Evolutionary conservation across 2,329 filamentous ascomycete genomes (phyloP), one percentile per base, ranked within the genome.

Genomic region (Cordyceps farinosa): DNA sequence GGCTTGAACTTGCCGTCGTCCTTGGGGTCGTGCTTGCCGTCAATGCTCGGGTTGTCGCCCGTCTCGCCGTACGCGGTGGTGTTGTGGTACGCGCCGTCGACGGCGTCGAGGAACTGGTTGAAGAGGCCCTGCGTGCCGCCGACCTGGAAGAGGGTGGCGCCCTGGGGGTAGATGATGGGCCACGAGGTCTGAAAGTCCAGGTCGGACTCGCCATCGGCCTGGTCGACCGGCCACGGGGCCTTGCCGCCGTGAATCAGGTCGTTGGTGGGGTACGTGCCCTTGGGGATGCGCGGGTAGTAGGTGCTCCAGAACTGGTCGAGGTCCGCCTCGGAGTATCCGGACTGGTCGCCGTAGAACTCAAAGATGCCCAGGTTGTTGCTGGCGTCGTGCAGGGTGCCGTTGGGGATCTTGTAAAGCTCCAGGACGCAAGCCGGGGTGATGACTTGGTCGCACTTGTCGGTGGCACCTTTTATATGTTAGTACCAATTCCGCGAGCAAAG

Each of bases 391-490:
- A 44, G 27, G 44, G 42, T 7, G 44, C 53, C 2, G 27, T 27
- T 40, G 22, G 75, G 73, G 54, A 80, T 75, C 51, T 74, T 72
- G 67, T 80, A 80, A 45, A 82, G 71, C 3, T 80, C 77, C 38
- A 77, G 75, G 42, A 84, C 74, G 67, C 84, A 87, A 45, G 78
- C 78, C 0, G 83, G 82, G 1, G 83, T 86, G 66, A 87, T 84
- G 69, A 40, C 13, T 5, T 40, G 38, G 38, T 40, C 38, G 5
- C 38, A 40, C 38, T 40, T 40, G 38, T 40, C 38, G 11, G 38
- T 40, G 38, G 38, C 38, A 40, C 38, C 38, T 40, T 40, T 40
- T 15, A 5, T 13, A 15, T 15, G 13, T 40, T 5, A 40, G 38
- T 3, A 9, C 3, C 5, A 3, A 10, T 15, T 10, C 6, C 36